Conservation (phyloP, 2,329 filamentous ascomycete genomes). For the Blastomyces parvus region DNA sequence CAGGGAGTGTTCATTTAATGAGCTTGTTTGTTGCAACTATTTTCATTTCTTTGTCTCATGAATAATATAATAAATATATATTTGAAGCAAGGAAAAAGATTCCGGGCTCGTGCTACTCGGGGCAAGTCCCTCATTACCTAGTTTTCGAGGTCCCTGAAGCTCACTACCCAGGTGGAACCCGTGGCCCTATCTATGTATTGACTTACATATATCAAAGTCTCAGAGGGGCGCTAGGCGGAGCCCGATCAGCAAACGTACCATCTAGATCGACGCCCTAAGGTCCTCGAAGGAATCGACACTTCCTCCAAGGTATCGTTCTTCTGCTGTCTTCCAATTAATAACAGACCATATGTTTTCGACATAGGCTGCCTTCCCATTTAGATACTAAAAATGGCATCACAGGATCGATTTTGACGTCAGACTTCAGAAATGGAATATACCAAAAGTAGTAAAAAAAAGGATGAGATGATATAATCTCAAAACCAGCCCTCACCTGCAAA, state of each 20-base stretch:
- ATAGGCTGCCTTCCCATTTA: constrained; percentile 91
- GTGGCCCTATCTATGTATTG: too few species aligned
- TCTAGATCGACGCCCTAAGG: constrained; percentile 7
- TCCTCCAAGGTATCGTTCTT: constrained; percentile 48
- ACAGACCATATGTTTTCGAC: constrained; percentile 86
- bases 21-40: too few species aligned
- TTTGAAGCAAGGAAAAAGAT: too few species aligned
- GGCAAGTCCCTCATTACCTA: too few species aligned
- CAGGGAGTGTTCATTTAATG: too few species aligned
- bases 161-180: too few species aligned
- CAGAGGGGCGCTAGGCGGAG: background rate
- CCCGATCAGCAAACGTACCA: background rate
- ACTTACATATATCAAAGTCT: too few species aligned
- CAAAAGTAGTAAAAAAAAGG: background rate
- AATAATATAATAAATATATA: too few species aligned
- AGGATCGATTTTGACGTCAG: background rate
- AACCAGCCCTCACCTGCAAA: constrained; percentile 49
- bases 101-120: too few species aligned
- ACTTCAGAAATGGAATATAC: background rate
- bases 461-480: background rate
- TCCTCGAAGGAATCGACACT: constrained; percentile 5
- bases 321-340: constrained; percentile 82
- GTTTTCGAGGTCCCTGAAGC: background rate
- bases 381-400: constrained; percentile 48
- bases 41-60: too few species aligned